These are phyloP conservation scores for Carnegiea gigantea DNA, from an alignment of 179 eudicot species.

Conservation along the genomic window DNA sequence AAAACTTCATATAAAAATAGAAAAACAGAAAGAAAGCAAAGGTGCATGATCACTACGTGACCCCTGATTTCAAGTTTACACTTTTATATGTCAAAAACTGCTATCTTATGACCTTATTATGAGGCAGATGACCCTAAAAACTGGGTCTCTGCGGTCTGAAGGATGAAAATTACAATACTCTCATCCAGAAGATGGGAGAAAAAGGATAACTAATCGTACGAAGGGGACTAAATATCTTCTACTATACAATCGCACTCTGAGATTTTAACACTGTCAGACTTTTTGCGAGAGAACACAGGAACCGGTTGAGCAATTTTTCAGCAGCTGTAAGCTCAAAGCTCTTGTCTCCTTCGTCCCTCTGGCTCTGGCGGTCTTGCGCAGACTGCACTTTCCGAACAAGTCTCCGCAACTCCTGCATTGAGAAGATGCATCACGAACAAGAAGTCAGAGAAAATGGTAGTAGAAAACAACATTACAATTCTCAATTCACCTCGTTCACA, in stretches of 20 bases:
- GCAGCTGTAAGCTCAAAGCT: conserved; percentile 41
- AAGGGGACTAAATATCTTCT: not conserved
- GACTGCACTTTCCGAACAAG: conserved; percentile 58
- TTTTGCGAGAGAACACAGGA: conserved; percentile 52
- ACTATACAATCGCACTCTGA: conserved; percentile 7
- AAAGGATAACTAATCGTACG: not conserved
- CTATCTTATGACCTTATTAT: not conserved
- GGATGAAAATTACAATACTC: not conserved
- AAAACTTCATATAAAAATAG: no score
- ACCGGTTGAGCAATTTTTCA: conserved; percentile 49
- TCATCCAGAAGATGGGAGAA: not conserved
- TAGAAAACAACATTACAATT: not conserved
- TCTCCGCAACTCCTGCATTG: conserved; percentile 62
- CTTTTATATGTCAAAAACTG: not conserved
- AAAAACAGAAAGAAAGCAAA: not conserved
- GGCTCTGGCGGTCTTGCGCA: conserved; percentile 32
- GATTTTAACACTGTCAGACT: conserved; percentile 29
- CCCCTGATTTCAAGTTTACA: not conserved
- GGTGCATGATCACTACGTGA: not conserved
- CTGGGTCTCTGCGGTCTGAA: not conserved
- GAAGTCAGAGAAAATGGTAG: not conserved
- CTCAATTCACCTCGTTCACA: not conserved
- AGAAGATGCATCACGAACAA: not conserved
- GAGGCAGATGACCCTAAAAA: not conserved
- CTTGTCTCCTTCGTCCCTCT: conserved; percentile 33